Evolutionary conservation across 2,329 filamentous ascomycete species (phyloP), one percentile per base, ranked within the genome.

Genomic region (Penicillium sp.): DNA sequence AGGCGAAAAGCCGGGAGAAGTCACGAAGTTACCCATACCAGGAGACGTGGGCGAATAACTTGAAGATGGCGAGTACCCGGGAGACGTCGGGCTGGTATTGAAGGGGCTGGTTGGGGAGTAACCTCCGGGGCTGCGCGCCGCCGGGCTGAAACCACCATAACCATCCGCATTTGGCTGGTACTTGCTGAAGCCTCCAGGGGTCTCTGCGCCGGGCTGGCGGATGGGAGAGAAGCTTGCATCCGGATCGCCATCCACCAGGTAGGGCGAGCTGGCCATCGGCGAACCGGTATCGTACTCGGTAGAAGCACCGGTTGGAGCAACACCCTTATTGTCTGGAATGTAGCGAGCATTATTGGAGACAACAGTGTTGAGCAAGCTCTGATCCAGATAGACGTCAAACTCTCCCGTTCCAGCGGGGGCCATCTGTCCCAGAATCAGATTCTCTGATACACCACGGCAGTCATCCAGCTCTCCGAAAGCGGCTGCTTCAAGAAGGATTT

Each of bases 381-480:
- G 91, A 69, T 99, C 95, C 61, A 99, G 81, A 62, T 92, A 85
- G 48, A 97, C 86, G 59, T 99, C 91, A 65, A 99, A 92, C 73
- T 96, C 91, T 58, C 94, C 94, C 51, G 95, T 99, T 56, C 94
- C 94, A 81, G 96, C 92, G 27, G 95, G 94, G 5, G 95, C 94
- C 75, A 97, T 84, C 76, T 99, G 94, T 56, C 94, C 94, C 56
- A 99, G 83, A 84, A 99, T 99, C 69, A 99, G 87, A 76, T 99
- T 99, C 76, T 99, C 94, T 14, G 94, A 97, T 45, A 99, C 92
- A 80, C 94, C 94, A 54, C 91, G 89, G 77, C 95, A 99, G 74
- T 99, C 94, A 68, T 99, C 94, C 28, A 99, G 81, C 73, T 99
- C 94, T 69, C 94, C 94, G 45, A 90, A 90, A 14, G 91, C 90